Evolutionary conservation across 2,329 filamentous ascomycete genomes (phyloP), one percentile per base, ranked within the genome.

Genomic region (Corinectria fuckeliana): DNA sequence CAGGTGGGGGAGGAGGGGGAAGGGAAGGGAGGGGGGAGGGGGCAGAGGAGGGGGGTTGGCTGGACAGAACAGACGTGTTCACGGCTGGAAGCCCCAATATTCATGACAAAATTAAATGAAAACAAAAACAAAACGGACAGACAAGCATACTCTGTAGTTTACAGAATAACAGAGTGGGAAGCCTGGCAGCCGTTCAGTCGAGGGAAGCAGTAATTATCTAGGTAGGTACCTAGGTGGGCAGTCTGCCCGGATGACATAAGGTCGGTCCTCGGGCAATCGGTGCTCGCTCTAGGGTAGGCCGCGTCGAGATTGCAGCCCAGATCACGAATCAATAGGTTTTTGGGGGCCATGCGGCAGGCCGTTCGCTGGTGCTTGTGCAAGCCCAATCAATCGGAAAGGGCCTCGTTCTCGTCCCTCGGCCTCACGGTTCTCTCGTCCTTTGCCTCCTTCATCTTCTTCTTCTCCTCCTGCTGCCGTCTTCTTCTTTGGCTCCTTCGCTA

Each of bases 381-480:
- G 41, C 25, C 42, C 42, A 45, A 45, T 45, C 42, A 45, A 45
- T 18, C 25, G 28, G 20, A 25, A 23, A 28, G 25, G 16, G 42
- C 25, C 25, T 45, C 42, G n/a, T 28, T 45, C 26, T 28, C 42
- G 21, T 45, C 42, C n/a, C 42, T 45, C 42, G n/a, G n/a, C 42
- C 42, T 45, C 23, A 18, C 23, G 23, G 23, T 16, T 20, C 42
- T 28, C 42, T 9, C 30, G 26, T 28, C n/a, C 18, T 34, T 23
- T n/a, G 39, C 25, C 34, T 36, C 34, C 10, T 18, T 13, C 28
- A 32, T 18, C 16, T 20, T 36, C n/a, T n/a, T n/a, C n/a, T n/a
- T 38, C 47, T 52, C 39, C 26, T 50, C 38, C 32, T 21, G 39
- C 50, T 58, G 26, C 26, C 70, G 44, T 45, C 44, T 18, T 9